Conservation (phyloP, 352 stramenopile species). For the Globisporangium parvum region DNA sequence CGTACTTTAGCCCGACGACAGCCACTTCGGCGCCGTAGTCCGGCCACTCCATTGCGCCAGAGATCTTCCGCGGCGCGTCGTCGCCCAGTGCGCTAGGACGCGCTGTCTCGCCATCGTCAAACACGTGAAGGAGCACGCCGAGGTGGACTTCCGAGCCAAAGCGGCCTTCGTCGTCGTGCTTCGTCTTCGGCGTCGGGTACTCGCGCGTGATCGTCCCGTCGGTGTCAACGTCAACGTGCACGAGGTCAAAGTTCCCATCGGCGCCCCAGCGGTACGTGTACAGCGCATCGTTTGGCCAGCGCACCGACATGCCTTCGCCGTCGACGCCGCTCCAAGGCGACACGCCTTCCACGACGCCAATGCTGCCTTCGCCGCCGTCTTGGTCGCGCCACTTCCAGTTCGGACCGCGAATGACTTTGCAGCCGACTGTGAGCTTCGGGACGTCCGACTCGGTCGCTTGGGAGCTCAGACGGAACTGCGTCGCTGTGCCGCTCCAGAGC, state of each 20-base stretch:
- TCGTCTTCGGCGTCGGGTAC: constrained; percentile 64
- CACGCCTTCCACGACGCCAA: constrained; percentile 78
- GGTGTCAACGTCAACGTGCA: constrained; percentile 81
- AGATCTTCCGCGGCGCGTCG: constrained; percentile 28
- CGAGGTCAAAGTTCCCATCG: constrained; percentile 82
- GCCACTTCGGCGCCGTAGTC: constrained; percentile 72
- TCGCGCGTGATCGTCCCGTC: constrained; percentile 65
- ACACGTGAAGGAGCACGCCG: constrained; percentile 72
- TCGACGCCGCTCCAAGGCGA: constrained; percentile 86
- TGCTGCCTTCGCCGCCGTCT: constrained; percentile 79
- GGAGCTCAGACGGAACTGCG: constrained; percentile 54
- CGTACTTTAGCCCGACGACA: constrained; percentile 56
- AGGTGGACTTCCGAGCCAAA: constrained; percentile 78
- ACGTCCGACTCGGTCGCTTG: constrained; percentile 37
- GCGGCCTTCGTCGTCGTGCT: constrained; percentile 61
- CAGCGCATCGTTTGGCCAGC: constrained; percentile 83
- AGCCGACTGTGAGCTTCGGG: constrained; percentile 69
- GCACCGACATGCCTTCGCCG: constrained; percentile 85
- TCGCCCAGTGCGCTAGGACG: not conserved
- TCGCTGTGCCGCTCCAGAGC: constrained; percentile 74
- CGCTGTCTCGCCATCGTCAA: constrained; percentile 15
- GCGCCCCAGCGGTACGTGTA: constrained; percentile 88
- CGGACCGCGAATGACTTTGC: constrained; percentile 84
- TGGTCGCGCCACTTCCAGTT: constrained; percentile 90
- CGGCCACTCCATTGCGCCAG: constrained; percentile 73